phyloP scores from a whole-genome alignment of 345 rosid species.

The Gossypium herbaceum region DNA sequence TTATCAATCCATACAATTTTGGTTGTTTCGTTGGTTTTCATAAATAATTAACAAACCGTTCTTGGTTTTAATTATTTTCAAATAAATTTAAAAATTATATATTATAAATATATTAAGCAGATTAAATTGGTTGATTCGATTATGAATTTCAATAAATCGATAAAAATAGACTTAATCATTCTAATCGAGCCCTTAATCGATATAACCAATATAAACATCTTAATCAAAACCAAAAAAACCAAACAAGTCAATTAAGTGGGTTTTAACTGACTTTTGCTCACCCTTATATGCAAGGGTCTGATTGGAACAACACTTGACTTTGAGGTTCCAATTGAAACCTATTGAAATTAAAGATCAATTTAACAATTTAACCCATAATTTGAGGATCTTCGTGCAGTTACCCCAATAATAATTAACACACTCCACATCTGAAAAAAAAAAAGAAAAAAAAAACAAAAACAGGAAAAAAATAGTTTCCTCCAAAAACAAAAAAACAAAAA shows the following conservation, averaged over 20 bases:
- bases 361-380: background rate
- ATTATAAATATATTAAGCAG: too few relatives aligned
- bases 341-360: background rate
- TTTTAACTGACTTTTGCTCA: too few relatives aligned
- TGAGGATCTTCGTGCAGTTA: background rate
- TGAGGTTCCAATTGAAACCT: background rate
- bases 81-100: too few relatives aligned
- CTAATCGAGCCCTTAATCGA: too few relatives aligned
- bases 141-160: too few relatives aligned
- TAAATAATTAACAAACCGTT: too few relatives aligned
- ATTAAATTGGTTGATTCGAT: too few relatives aligned
- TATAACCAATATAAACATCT: background rate
- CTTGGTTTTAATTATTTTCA: too few relatives aligned
- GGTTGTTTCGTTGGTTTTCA: too few relatives aligned
- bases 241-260: too few relatives aligned
- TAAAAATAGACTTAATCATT: too few relatives aligned
- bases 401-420: background rate
- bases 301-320: background rate
- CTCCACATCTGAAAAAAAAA: too few relatives aligned
- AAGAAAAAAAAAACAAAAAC: background rate
- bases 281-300: background rate
- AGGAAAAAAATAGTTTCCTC: background rate
- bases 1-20: background rate
- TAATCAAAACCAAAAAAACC: background rate
- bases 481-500: background rate